Base-by-base conservation (phyloP, 306 rosid species). In the Acacia confusa region DNA sequence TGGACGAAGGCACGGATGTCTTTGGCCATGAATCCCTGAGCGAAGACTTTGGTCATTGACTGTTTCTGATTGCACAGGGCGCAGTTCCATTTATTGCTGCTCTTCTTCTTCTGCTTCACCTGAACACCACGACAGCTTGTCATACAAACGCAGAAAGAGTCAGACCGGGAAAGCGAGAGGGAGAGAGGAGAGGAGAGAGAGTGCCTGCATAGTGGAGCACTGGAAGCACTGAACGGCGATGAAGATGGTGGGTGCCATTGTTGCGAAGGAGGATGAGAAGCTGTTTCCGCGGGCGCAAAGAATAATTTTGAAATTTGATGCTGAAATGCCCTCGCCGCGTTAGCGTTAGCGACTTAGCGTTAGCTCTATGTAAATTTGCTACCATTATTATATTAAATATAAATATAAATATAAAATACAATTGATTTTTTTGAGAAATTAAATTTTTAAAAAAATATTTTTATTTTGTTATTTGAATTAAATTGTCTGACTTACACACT, bases 141-240 rank as follows among this genome's bases (percentile, higher is more conserved):
- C 30, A 27, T 11, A 44, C 10, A 43, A 40, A 48, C 61, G 32
- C 8, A 63, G 27, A 12, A 12, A 58, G 28, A 63, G 66, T 47
- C 53, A 75, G 65, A 53, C 25, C 11, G 12, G 8, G 17, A 14
- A 67, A 74, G 70, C 53, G 68, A 74, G 68, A 19, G 9, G 8
- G 10, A 65, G 45, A 19, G 74, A 40, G 43, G 52, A 63, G 6
- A 7, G 10, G 47, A 32, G 73, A 67, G 73, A 64, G 32, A 11
- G 78, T 85, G 2, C 97, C 97, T 92, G 97, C 98, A 92, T 91
- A 82, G 94, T 90, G 85, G 90, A 89, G 92, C 97, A 95, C 53
- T 92, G 90, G 87, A 84, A 90, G 87, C 98, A 95, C 70, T 89
- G 92, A 27, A 95, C 92, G 58, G 97, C 95, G 60, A 90, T 85